These are phyloP conservation scores for Cucurbita moschata DNA, from an alignment of 306 rosid species.

Conservation along the genomic window DNA sequence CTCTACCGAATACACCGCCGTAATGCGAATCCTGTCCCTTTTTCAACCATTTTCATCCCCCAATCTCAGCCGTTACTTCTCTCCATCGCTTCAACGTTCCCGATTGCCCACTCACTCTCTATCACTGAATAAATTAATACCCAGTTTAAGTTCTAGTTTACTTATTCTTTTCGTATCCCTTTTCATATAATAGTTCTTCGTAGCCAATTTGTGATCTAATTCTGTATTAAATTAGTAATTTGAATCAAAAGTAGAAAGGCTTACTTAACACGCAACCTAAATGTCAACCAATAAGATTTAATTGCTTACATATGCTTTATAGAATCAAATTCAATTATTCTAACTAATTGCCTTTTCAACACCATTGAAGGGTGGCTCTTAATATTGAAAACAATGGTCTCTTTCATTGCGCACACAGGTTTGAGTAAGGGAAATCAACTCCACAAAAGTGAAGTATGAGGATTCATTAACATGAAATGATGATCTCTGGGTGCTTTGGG, in stretches of 20 bases:
- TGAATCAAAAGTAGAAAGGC: not conserved
- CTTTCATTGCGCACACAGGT: not conserved
- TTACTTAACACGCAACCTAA: not conserved
- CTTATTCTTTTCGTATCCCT: too few relatives aligned
- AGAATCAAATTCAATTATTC: not conserved
- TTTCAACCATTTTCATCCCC: not conserved
- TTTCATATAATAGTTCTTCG: not conserved
- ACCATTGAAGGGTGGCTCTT: not conserved
- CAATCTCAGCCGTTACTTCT: not conserved
- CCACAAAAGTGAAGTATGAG: not conserved
- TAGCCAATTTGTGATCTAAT: not conserved
- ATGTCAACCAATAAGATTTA: not conserved
- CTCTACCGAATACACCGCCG: not conserved
- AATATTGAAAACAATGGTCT: not conserved
- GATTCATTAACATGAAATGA: not conserved
- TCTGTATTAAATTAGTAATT: not conserved
- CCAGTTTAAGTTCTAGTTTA: too few relatives aligned
- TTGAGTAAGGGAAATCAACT: not conserved
- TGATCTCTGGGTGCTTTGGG: not conserved
- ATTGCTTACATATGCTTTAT: not conserved
- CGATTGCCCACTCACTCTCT: not conserved
- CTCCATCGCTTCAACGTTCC: not conserved
- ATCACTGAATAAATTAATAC: too few relatives aligned
- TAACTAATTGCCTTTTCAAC: not conserved
- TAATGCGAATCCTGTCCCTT: not conserved